A percentile compares a stretch with the other conserved stretches of the same genome.
Evolutionary conservation across 345 rosid species (phyloP).

Genomic region (Cochlearia excelsa): DNA sequence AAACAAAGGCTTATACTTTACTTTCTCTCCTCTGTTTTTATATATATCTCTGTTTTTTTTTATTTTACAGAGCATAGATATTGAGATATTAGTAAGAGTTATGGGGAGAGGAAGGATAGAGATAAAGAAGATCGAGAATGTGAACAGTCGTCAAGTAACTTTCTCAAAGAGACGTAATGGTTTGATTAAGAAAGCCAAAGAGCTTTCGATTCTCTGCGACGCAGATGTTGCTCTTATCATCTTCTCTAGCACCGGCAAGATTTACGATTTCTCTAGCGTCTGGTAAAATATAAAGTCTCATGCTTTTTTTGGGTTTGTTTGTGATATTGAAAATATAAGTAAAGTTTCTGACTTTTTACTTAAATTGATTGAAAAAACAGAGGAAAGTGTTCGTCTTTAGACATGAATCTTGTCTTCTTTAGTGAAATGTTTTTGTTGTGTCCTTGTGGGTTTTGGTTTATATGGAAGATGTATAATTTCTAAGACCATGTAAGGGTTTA

Average conservation of each 20-base stretch:
- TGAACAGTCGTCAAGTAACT: conserved; percentile 93
- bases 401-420: not conserved
- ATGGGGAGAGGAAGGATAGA: conserved; percentile 96
- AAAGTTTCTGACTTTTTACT: no score
- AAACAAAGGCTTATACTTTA: conserved; percentile 6
- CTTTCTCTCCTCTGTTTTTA: conserved; percentile 1
- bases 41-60: conserved; percentile 13
- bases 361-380: conserved; percentile 16
- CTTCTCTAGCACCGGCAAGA: conserved; percentile 88
- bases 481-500: no score
- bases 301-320: not conserved
- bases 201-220: conserved; percentile 83
- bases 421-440: not conserved
- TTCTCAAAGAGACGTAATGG: conserved; percentile 90
- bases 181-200: conserved; percentile 79
- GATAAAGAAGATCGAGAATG: conserved; percentile 91
- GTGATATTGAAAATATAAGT: not conserved
- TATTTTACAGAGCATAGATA: conserved; percentile 14
- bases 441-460: conserved; percentile 8
- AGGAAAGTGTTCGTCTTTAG: conserved; percentile 6
- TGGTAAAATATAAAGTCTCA: conserved; percentile 38
- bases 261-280: conserved; percentile 70
- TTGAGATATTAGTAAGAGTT: not conserved
- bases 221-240: conserved; percentile 87
- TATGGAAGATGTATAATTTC: no score